Conservation (phyloP, 208 protist species). For the Kentomonas sorsogonicus region DNA sequence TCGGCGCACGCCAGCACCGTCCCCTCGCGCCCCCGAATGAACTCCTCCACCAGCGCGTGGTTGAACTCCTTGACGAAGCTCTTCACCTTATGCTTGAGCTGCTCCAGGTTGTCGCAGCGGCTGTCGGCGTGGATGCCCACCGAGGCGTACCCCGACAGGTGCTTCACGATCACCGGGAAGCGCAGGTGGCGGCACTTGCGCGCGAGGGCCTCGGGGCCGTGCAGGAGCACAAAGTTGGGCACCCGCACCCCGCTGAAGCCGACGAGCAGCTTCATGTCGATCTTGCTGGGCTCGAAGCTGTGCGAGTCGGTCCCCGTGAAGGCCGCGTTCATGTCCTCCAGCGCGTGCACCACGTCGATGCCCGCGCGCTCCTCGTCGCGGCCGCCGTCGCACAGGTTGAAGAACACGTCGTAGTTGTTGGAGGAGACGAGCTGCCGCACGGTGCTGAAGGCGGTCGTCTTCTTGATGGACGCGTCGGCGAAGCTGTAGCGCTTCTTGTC, state of each 20-base stretch:
- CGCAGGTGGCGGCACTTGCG: slow-evolving; percentile 81
- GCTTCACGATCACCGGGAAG: slow-evolving; percentile 89
- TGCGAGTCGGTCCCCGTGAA: slow-evolving; percentile 84
- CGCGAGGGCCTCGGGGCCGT: slow-evolving; percentile 53
- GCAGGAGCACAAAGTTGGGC: slow-evolving; percentile 79
- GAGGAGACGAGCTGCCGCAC: slow-evolving; percentile 75
- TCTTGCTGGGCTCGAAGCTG: slow-evolving; percentile 85
- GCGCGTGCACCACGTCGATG: slow-evolving; percentile 73
- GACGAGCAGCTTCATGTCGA: slow-evolving; percentile 88
- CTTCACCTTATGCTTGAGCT: slow-evolving; percentile 60
- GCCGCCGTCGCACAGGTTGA: slow-evolving; percentile 87
- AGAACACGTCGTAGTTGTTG: slow-evolving; percentile 83
- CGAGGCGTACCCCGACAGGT: slow-evolving; percentile 80
- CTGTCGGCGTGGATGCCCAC: slow-evolving; percentile 85
- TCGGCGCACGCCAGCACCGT: slow-evolving; percentile 80
- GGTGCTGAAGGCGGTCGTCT: slow-evolving; percentile 63
- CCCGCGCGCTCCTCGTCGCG: slow-evolving; percentile 80
- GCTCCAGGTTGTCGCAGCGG: slow-evolving; percentile 69
- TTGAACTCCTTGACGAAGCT: slow-evolving; percentile 77
- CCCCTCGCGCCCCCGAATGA: slow-evolving; percentile 79
- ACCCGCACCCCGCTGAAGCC: slow-evolving; percentile 66
- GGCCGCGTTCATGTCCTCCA: slow-evolving; percentile 83
- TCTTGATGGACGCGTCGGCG: slow-evolving; percentile 55
- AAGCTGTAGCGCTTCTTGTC: slow-evolving; percentile 68
- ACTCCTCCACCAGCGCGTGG: slow-evolving; percentile 85